Evolutionary conservation across 1,284 basidiomycete genomes (phyloP), one percentile per base, ranked within the genome.

Genomic region (Puccinia triticina): DNA sequence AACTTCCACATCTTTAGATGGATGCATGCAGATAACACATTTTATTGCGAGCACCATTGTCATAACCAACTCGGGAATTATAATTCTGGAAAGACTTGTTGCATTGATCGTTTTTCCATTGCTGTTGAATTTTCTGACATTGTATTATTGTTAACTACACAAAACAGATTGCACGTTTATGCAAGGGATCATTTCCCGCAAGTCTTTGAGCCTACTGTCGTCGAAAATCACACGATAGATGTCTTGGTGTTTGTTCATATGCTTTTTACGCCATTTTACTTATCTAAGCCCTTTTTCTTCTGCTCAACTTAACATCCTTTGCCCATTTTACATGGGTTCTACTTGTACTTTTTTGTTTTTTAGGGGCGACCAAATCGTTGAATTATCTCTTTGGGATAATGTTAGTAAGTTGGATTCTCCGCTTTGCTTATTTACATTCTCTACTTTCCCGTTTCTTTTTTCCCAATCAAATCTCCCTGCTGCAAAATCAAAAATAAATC

Each of bases 371-470:
- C 92, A 93, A 84, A 87, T 90, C 29, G 92, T 98, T 16, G 96
- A 98, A 86, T 89, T 98, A 72, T 94, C 94, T 85, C 87, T 98
- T 83, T 98, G 96, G 96, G 96, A 98, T 87, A 98, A 96, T 59
- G 96, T 96, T 55, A 94, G 94, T 94, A 85, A 84, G 91, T 88
- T 71, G 77, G 29, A 32, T 77, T 43, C 48, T 64, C n/a, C 23
- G 14, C 57, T 57, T 40, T 67, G 46, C 57, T 53, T 59, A 78
- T 26, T 76, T 69, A 57, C 32, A 29, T 48, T 32, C 73, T 29
- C 71, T 59, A n/a, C 37, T 43, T 81, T 46, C 21, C 73, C 14
- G 77, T 21, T 71, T 50, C 64, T 80, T n/a, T 29, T 69, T 84
- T 76, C 78, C 66, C 23, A 23, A 5, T 46, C 29, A 29, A 29